Evolutionary conservation across 2,329 filamentous ascomycete genomes (phyloP).

Genomic region (Graphiopsis chlorocephala): DNA sequence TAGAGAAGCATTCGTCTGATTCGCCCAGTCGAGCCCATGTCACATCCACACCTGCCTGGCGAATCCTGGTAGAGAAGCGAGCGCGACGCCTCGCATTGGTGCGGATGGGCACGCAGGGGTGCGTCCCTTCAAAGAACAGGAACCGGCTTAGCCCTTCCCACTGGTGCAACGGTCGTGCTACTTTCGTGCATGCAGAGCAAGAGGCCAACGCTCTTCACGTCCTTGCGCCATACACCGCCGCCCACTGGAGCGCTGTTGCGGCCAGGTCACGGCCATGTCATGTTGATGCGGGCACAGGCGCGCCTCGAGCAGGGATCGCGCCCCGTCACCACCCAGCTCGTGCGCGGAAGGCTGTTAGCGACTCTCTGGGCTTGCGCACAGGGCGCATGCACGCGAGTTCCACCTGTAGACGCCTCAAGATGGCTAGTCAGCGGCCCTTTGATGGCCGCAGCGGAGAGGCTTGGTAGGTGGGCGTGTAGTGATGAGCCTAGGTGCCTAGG

Average conservation of each 20-base stretch:
- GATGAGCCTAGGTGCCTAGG: constrained; percentile 6
- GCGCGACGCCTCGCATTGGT: constrained; percentile 11
- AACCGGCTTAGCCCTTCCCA: constrained; percentile 13
- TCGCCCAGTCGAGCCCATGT: constrained; percentile 4
- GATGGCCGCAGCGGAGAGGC: constrained; percentile 5
- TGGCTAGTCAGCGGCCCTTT: constrained; percentile 7
- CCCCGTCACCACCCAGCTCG: background rate
- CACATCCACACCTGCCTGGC: constrained; percentile 9
- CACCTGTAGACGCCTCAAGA: constrained; percentile 11
- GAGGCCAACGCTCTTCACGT: constrained; percentile 11
- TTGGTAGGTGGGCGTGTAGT: constrained; percentile 4
- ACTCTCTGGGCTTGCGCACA: background rate
- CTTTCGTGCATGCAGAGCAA: constrained; percentile 6
- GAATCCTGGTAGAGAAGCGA: constrained; percentile 11
- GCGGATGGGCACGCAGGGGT: constrained; percentile 3
- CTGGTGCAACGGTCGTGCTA: constrained; percentile 15
- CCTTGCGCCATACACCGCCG: background rate
- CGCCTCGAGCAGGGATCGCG: constrained; percentile 10
- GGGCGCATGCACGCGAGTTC: constrained; percentile 3
- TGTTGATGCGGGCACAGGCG: background rate
- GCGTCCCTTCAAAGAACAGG: constrained; percentile 8
- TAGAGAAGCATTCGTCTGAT: constrained; percentile 3
- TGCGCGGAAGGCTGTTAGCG: constrained; percentile 3
- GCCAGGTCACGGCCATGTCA: constrained; percentile 5
- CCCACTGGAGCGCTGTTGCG: background rate